These are phyloP conservation scores for Trametes pubescens DNA, from an alignment of 1,284 basidiomycete genomes.

Conservation along the genomic window DNA sequence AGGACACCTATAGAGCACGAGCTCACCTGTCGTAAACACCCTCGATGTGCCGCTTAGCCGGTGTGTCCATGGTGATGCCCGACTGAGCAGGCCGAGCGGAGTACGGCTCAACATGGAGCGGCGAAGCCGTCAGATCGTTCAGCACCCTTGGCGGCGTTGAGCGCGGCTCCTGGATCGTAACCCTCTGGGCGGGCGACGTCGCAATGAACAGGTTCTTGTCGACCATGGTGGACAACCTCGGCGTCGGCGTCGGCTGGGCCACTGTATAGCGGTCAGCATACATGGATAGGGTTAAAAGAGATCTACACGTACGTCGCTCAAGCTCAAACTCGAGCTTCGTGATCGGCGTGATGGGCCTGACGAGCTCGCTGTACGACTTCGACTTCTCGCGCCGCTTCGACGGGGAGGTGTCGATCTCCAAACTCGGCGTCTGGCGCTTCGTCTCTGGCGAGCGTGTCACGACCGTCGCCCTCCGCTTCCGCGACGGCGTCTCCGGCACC, in stretches of 20 bases:
- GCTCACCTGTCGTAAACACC: conserved; percentile 70
- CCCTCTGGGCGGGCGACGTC: conserved; percentile 40
- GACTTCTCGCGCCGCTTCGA: conserved; percentile 72
- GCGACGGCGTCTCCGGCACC: conserved; percentile 39
- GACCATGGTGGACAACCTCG: conserved; percentile 66
- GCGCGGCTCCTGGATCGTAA: conserved; percentile 20
- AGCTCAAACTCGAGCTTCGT: conserved; percentile 68
- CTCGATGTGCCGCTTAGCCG: conserved; percentile 63
- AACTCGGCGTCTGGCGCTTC: conserved; percentile 33
- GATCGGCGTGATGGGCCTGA: conserved; percentile 71
- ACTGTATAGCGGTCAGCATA: conserved; percentile 27
- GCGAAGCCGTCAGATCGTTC: conserved; percentile 65
- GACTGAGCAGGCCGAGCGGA: conserved; percentile 49
- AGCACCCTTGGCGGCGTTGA: conserved; percentile 20
- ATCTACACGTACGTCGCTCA: conserved; percentile 56
- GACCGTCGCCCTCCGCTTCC: conserved; percentile 71
- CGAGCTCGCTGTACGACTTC: conserved; percentile 67
- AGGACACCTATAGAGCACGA: not conserved
- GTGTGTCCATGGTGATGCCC: conserved; percentile 56
- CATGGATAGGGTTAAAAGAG: not conserved
- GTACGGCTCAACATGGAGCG: conserved; percentile 69
- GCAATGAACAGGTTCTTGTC: conserved; percentile 73
- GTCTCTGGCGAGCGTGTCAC: conserved; percentile 64
- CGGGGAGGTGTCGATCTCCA: conserved; percentile 56
- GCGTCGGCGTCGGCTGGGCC: conserved; percentile 52